Base-by-base conservation (phyloP, 495 filamentous ascomycete species). In the Podospora anserina region DNA sequence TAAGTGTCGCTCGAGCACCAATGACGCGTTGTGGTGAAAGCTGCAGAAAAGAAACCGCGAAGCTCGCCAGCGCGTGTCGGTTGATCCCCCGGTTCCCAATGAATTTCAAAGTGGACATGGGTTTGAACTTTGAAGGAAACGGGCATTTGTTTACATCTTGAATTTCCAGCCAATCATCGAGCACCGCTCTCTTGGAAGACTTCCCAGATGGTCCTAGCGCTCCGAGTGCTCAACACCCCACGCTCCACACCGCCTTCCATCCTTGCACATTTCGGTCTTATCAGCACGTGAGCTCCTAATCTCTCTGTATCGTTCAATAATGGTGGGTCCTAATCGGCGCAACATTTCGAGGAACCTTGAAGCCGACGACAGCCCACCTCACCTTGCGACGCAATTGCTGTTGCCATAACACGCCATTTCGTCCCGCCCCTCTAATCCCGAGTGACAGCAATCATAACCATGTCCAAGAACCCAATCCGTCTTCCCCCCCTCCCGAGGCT, bases 401-500 rank as follows among this genome's bases (percentile, higher is more conserved):
- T 55, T 34, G 53, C 72, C 56, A 62, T 69, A 70, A 18, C 61
- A 32, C 27, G 57, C 19, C 20, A 18, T 19, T 4, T 5, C 28
- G 23, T n/a, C 63, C 63, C 27, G 0, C 30, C 57, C 57, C 18
- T 26, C 58, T 20, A 16, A 5, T 15, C 13, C 58, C 55, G 44
- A 23, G 58, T 6, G 28, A 18, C 23, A 63, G 34, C 28, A 58
- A 28, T 19, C 27, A 6, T 32, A 13, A 61, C 16, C 1, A 77
- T 76, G 76, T 9, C 67, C 58, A 78, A 78, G 67, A 80, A 79
- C 67, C 88, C 90, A 20, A 90, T 94, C 68, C 92, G 92, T 65
- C 87, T 99, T 34, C 93, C 96, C 72, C 94, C 95, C 23, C 87
- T 99, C 64, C 87, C 87, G 67, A 87, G 88, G 70, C 88, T 99